These are phyloP conservation scores for Leishmania major DNA, from an alignment of 208 protist genomes.

Conservation along the genomic window DNA sequence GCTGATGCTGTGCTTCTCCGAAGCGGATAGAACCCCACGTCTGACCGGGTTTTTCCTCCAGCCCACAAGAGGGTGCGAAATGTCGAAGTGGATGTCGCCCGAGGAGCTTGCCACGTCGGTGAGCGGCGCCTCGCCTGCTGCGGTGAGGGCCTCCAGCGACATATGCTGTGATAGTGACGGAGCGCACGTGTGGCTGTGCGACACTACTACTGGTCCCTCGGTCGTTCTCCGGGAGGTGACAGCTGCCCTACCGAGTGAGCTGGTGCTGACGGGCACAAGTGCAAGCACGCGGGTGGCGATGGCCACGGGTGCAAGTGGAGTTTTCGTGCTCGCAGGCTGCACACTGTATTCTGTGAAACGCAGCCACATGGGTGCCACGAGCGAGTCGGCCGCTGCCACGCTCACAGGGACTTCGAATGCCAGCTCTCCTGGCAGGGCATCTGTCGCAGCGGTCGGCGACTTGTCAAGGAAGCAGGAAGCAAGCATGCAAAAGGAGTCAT, in stretches of 20 bases:
- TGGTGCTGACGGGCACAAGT: constrained; percentile 31
- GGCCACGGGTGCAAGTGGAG: constrained; percentile 4
- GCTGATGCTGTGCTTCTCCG: constrained; percentile 23
- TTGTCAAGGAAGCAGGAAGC: neutral
- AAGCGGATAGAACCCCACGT: neutral
- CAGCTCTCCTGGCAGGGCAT: neutral
- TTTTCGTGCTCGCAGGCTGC: constrained; percentile 43
- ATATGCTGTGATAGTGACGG: constrained; percentile 34
- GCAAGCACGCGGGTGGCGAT: constrained; percentile 29
- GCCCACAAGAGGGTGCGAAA: constrained; percentile 3
- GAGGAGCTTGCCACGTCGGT: constrained; percentile 13
- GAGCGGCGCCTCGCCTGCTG: constrained; percentile 15
- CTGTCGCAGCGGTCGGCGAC: neutral
- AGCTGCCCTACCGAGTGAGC: constrained; percentile 7
- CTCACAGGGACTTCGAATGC: neutral
- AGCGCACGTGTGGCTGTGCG: constrained; percentile 41
- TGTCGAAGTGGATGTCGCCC: constrained; percentile 10
- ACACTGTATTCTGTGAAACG: constrained; percentile 30
- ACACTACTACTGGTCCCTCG: constrained; percentile 27
- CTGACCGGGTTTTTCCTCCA: constrained; percentile 26
- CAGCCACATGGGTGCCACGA: neutral
- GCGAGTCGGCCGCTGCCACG: neutral
- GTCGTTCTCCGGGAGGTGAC: constrained; percentile 37
- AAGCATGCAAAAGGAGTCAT: neutral
- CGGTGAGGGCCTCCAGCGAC: constrained; percentile 16